Conservation (phyloP, 768 basidiomycete genomes). For the Rhodocollybia butyracea region DNA sequence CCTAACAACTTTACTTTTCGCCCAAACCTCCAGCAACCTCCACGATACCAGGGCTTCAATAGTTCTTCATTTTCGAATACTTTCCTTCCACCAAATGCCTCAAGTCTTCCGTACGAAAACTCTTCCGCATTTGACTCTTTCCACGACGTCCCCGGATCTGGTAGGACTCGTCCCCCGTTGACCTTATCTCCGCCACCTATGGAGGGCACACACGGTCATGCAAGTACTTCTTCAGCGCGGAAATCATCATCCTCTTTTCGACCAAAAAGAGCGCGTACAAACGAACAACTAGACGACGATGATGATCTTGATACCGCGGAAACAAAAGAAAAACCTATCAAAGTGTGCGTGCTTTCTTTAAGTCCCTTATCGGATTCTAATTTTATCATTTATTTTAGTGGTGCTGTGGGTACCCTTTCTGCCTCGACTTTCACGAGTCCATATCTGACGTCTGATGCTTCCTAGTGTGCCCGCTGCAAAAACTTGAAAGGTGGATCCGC, state of each 20-base stretch:
- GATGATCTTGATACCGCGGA: constrained; percentile 36
- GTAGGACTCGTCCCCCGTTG: background rate
- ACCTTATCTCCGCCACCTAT: constrained; percentile 4
- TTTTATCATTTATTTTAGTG: constrained; percentile 29
- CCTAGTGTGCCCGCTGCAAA: constrained; percentile 76
- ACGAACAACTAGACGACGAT: constrained; percentile 22
- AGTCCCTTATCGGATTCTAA: constrained; percentile 7
- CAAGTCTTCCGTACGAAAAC: background rate
- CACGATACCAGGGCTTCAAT: background rate
- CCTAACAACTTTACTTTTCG: background rate
- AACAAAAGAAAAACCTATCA: constrained; percentile 35
- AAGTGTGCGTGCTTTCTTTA: constrained; percentile 35
- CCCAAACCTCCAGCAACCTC: constrained; percentile 20
- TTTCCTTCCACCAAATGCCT: background rate
- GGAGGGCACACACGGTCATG: background rate
- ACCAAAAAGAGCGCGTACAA: constrained; percentile 34
- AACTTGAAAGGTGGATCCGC: constrained; percentile 36
- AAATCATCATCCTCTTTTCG: constrained; percentile 1
- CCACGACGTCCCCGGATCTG: background rate
- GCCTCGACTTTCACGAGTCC: too few relatives aligned
- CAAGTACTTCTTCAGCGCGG: background rate
- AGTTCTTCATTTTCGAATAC: constrained; percentile 1
- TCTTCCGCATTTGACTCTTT: background rate
- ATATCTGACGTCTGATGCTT: too few relatives aligned
- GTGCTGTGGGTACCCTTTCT: too few relatives aligned